A percentile compares a stretch with the other conserved stretches of the same genome.
phyloP scores from a whole-genome alignment of 768 basidiomycete genomes.

The Boletus pseudopeckii region DNA sequence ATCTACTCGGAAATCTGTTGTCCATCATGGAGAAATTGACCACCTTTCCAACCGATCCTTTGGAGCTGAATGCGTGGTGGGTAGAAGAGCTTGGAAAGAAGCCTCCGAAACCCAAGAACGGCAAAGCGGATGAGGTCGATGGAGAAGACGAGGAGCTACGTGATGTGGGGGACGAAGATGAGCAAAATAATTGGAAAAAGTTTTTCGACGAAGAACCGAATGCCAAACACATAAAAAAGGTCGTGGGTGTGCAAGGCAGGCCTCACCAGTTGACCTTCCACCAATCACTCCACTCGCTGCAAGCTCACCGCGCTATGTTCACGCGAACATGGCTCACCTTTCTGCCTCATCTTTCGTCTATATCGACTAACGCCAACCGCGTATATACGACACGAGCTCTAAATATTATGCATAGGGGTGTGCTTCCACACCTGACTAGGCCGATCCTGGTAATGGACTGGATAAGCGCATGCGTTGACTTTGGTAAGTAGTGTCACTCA shows the following conservation, averaged over 20 bases:
- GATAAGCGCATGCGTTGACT: slow-evolving; percentile 80
- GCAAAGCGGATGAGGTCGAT: slow-evolving; percentile 39
- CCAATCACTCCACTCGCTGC: slow-evolving; percentile 71
- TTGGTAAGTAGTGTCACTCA: slow-evolving; percentile 45
- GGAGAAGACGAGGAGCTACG: slow-evolving; percentile 32
- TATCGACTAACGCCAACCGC: slow-evolving; percentile 29
- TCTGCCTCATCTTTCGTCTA: slow-evolving; percentile 54
- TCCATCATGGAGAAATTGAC: slow-evolving; percentile 62
- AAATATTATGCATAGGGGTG: slow-evolving; percentile 77
- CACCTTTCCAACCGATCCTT: slow-evolving; percentile 68
- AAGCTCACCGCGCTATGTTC: slow-evolving; percentile 78
- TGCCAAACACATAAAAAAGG: slow-evolving; percentile 34
- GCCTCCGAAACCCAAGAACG: slow-evolving; percentile 48
- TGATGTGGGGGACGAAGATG: slow-evolving; percentile 39
- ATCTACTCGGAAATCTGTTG: slow-evolving; percentile 51
- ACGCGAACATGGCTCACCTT: slow-evolving; percentile 77
- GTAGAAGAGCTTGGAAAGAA: slow-evolving; percentile 60
- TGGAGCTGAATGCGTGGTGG: slow-evolving; percentile 79
- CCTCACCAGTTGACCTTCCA: slow-evolving; percentile 67
- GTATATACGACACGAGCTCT: slow-evolving; percentile 54
- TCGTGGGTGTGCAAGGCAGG: slow-evolving; percentile 41
- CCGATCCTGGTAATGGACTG: slow-evolving; percentile 88
- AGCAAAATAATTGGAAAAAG: slow-evolving; percentile 67
- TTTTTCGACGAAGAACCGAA: slow-evolving; percentile 71
- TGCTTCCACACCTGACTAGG: slow-evolving; percentile 79